Conservation (phyloP, 441 rosid species). For the Corymbia citriodora region DNA sequence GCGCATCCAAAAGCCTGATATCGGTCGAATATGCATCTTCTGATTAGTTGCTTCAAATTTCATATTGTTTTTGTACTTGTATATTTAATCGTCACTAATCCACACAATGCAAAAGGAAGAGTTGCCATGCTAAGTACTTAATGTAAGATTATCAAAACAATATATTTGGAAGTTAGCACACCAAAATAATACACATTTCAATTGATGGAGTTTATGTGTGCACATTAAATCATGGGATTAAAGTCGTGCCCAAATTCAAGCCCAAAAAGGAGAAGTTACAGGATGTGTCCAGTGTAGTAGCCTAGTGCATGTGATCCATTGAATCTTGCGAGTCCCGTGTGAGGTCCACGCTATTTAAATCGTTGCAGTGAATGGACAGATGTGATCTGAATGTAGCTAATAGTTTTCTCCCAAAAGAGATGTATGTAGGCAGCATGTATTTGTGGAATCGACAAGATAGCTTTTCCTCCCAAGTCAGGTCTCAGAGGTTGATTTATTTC, state of each 20-base stretch:
- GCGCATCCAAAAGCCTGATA: background rate
- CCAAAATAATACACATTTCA: background rate
- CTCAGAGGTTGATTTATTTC: background rate
- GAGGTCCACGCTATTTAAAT: background rate
- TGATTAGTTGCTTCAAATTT: background rate
- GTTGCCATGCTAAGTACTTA: background rate
- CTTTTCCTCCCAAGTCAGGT: background rate
- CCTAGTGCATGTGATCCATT: accelerated
- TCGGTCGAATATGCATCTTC: background rate
- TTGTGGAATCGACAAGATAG: background rate
- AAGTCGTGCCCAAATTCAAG: background rate
- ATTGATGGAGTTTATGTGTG: background rate
- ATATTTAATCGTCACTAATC: background rate
- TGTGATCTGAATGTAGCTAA: background rate
- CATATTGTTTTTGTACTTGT: background rate
- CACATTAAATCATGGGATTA: background rate
- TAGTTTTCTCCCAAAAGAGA: background rate
- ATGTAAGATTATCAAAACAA: background rate
- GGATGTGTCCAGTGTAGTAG: background rate
- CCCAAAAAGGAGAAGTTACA: background rate
- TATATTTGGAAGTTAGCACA: background rate
- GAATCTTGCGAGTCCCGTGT: background rate
- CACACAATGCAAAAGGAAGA: background rate
- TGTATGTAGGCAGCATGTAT: background rate
- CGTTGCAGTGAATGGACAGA: accelerated